Evolutionary conservation across 164 flowering plant genomes (phyloP).

Genomic region (Tetracentron sinense): DNA sequence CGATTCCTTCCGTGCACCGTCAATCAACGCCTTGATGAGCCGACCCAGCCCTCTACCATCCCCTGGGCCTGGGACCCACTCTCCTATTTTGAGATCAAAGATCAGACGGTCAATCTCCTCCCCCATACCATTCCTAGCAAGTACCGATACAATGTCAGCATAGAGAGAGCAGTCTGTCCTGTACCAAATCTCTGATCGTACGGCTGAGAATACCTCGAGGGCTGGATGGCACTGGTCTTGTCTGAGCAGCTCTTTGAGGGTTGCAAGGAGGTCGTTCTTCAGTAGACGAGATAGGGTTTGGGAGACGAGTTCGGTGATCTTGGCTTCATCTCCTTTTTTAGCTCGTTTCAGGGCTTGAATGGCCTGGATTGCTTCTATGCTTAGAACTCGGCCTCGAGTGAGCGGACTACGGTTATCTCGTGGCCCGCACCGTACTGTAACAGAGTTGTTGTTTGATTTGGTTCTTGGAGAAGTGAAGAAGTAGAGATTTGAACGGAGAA

Average conservation of each 20-base stretch:
- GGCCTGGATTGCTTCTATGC: conserved; percentile 85
- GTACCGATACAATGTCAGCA: conserved; percentile 50
- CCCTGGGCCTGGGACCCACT: conserved; percentile 16
- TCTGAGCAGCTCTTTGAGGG: conserved; percentile 76
- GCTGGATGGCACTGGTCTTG: conserved; percentile 68
- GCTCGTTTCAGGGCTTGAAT: conserved; percentile 79
- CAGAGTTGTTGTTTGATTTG: neutral
- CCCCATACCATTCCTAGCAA: conserved; percentile 42
- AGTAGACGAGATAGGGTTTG: conserved; percentile 56
- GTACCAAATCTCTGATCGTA: conserved; percentile 52
- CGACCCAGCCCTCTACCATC: conserved; percentile 44
- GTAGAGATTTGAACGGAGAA: conserved; percentile 24
- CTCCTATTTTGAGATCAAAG: conserved; percentile 37
- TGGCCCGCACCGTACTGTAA: conserved; percentile 57
- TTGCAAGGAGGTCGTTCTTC: conserved; percentile 75
- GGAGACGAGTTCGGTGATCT: conserved; percentile 22
- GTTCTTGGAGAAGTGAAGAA: conserved; percentile 4
- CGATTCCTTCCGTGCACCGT: conserved; percentile 43
- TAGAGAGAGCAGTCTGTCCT: conserved; percentile 38
- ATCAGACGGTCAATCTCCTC: conserved; percentile 64
- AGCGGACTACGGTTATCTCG: conserved; percentile 74
- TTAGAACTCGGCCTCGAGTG: conserved; percentile 58
- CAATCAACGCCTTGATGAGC: conserved; percentile 56
- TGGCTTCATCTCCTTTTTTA: conserved; percentile 17
- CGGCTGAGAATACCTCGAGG: conserved; percentile 45